A percentile compares a stretch with the other conserved stretches of the same genome.
phyloP scores from a whole-genome alignment of 306 rosid species.

The Pterocarpus macrocarpus region DNA sequence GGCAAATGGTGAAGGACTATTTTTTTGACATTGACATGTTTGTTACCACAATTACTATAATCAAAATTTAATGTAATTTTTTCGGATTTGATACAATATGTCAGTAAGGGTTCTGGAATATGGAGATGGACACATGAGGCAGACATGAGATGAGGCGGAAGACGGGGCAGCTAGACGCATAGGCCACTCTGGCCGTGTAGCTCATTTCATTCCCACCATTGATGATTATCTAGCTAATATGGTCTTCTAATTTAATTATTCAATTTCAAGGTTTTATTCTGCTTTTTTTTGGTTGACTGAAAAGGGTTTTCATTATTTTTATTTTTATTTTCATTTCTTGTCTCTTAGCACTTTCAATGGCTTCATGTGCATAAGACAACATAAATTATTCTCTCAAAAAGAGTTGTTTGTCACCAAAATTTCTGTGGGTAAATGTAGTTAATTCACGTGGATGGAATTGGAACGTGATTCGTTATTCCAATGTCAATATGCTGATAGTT shows the following conservation, averaged over 20 bases:
- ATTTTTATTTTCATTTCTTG: not conserved
- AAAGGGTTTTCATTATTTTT: not conserved
- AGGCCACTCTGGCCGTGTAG: not conserved
- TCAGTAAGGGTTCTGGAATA: not conserved
- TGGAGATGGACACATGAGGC: not conserved
- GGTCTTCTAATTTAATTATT: not conserved
- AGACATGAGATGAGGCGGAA: conserved; percentile 10
- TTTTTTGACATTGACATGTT: conserved; percentile 13
- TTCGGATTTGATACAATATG: not conserved
- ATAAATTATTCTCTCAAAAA: not conserved
- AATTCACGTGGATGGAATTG: conserved; percentile 44
- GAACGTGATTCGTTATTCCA: conserved; percentile 12
- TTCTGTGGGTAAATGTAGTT: conserved; percentile 43
- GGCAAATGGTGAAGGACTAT: conserved; percentile 11
- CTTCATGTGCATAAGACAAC: conserved; percentile 29
- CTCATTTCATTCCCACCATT: not conserved
- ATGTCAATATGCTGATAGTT: not conserved
- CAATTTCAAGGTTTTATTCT: not conserved
- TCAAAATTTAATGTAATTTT: not conserved
- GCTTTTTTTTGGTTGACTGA: not conserved
- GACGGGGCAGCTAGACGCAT: conserved; percentile 2
- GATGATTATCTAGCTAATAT: conserved; percentile 20
- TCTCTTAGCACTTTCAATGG: conserved; percentile 28
- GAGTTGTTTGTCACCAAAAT: conserved; percentile 1
- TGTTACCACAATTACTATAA: conserved; percentile 17